Conservation (phyloP, 495 filamentous ascomycete genomes). For the Penicillium silybi region DNA sequence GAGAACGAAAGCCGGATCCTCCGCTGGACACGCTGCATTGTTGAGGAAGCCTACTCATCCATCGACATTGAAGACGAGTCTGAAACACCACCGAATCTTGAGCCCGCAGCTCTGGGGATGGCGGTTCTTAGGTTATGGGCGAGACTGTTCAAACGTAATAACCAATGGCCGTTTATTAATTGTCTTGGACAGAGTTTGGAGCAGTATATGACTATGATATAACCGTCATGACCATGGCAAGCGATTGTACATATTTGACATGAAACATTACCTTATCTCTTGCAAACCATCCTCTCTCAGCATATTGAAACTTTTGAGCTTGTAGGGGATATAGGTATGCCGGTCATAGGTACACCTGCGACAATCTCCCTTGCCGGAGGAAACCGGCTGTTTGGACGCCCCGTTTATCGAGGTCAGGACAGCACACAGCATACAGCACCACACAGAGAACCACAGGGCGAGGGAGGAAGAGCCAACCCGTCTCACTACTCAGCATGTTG, state of each 20-base stretch:
- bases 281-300: neutral
- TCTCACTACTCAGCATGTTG: too few species aligned
- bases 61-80: slow-evolving; percentile 32
- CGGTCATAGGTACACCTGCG: too few species aligned
- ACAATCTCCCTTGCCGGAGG: too few species aligned
- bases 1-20: slow-evolving; percentile 39
- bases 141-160: slow-evolving; percentile 35
- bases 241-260: slow-evolving; percentile 7
- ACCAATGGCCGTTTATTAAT: slow-evolving; percentile 42
- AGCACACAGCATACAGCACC: too few species aligned
- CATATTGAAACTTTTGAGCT: too few species aligned
- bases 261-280: neutral
- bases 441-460: too few species aligned
- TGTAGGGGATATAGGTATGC: too few species aligned
- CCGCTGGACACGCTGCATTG: slow-evolving; percentile 35
- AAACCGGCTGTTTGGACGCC: too few species aligned
- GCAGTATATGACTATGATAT: slow-evolving; percentile 30
- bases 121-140: slow-evolving; percentile 37
- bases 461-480: too few species aligned
- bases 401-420: too few species aligned
- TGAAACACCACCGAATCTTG: slow-evolving; percentile 21
- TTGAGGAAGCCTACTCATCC: slow-evolving; percentile 37
- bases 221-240: slow-evolving; percentile 1
- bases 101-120: slow-evolving; percentile 27
- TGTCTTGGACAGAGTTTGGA: slow-evolving; percentile 35